Percentiles rank a stretch among this genome's conserved stretches.
phyloP scores from a whole-genome alignment of 192 early-diverging fungal genomes.

The Coemansia erecta region DNA sequence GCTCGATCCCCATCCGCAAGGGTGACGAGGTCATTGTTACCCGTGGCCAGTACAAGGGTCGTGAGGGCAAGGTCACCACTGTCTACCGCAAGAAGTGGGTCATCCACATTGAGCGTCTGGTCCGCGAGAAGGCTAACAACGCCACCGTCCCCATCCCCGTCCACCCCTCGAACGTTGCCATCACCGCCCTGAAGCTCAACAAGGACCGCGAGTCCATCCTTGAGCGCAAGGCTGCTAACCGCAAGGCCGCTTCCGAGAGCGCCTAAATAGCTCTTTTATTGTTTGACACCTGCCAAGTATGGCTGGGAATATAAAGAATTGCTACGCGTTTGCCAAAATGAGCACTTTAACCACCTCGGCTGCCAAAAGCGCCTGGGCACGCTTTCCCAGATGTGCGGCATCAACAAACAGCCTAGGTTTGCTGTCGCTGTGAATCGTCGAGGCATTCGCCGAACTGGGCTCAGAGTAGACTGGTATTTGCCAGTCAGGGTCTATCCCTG shows the following conservation, averaged over 20 bases:
- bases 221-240: slow-evolving; percentile 74
- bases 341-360: slow-evolving; percentile 14
- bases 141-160: slow-evolving; percentile 86
- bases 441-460: too few relatives aligned
- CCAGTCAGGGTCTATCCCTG: slow-evolving; percentile 26
- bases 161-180: slow-evolving; percentile 98
- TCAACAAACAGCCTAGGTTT: slow-evolving; percentile 37
- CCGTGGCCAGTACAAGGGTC: slow-evolving; percentile 95
- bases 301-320: not conserved
- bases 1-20: slow-evolving; percentile 94
- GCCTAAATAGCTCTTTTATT: slow-evolving; percentile 20
- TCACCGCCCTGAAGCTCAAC: slow-evolving; percentile 94
- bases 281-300: not conserved
- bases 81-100: slow-evolving; percentile 99
- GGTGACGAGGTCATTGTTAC: slow-evolving; percentile 97
- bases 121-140: slow-evolving; percentile 97
- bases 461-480: slow-evolving; percentile 8
- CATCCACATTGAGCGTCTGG: slow-evolving; percentile 97
- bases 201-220: slow-evolving; percentile 93
- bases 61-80: slow-evolving; percentile 92
- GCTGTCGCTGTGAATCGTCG: not conserved
- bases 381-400: slow-evolving; percentile 36
- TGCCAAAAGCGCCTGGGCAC: slow-evolving; percentile 33
- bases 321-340: not conserved
- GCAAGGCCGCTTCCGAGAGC: slow-evolving; percentile 36